A percentile compares a stretch with the other conserved stretches of the same genome.
phyloP scores from a whole-genome alignment of 1,284 basidiomycete species.

The Gomphus sp. region DNA sequence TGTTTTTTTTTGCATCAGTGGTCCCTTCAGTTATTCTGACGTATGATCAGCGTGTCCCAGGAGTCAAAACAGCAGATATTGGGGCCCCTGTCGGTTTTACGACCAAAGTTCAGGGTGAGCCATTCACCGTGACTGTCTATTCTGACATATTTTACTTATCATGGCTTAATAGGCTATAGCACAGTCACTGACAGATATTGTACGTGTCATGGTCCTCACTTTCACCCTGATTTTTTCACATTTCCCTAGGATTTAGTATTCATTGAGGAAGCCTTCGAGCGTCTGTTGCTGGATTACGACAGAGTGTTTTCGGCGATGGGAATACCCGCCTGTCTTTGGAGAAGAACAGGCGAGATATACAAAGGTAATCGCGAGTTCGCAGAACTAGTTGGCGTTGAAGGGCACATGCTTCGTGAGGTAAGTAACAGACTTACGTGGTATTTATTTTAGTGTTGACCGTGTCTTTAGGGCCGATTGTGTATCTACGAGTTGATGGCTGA shows the following conservation, averaged over 20 bases:
- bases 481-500: conserved; percentile 98
- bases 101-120: conserved; percentile 83
- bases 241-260: conserved; percentile 78
- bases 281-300: conserved; percentile 91
- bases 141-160: conserved; percentile 4
- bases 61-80: conserved; percentile 87
- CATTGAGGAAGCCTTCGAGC: conserved; percentile 96
- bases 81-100: conserved; percentile 80
- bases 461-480: conserved; percentile 69
- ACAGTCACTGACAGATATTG: conserved; percentile 81
- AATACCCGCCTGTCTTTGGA: conserved; percentile 95
- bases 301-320: conserved; percentile 94
- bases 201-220: conserved; percentile 22
- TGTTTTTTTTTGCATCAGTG: conserved; percentile 14
- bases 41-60: conserved; percentile 59
- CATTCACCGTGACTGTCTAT: conserved; percentile 14
- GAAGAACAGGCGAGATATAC: conserved; percentile 96
- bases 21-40: neutral
- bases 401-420: conserved; percentile 73
- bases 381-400: conserved; percentile 77
- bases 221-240: conserved; percentile 7
- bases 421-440: conserved; percentile 14
- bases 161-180: conserved; percentile 61
- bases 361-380: conserved; percentile 95
- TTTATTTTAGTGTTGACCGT: neutral